A percentile compares a stretch with the other conserved stretches of the same genome.
Conservation (phyloP, 441 rosid genomes). For the Erodium chrysanthum region DNA sequence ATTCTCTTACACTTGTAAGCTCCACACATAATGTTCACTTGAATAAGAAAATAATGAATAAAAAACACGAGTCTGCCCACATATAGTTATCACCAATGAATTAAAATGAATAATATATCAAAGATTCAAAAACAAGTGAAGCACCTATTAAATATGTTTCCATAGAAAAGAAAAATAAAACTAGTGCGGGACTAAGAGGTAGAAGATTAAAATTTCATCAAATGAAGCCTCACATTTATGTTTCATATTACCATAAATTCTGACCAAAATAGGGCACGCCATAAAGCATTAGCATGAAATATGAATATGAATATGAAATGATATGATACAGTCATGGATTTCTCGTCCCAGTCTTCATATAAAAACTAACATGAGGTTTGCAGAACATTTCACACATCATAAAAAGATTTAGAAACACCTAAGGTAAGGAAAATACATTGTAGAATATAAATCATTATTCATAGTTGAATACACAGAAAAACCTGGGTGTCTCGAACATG, state of each 20-base stretch:
- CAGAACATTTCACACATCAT: neutral
- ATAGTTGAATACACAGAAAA: slow-evolving; percentile 13
- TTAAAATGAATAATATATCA: neutral
- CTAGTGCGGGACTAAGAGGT: neutral
- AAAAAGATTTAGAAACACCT: slow-evolving; percentile 1
- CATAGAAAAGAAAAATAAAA: neutral
- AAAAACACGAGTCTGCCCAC: neutral
- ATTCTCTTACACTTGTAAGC: neutral
- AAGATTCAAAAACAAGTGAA: slow-evolving; percentile 1
- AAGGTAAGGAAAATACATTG: neutral
- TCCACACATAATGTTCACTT: neutral
- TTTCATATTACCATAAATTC: neutral
- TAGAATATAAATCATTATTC: neutral
- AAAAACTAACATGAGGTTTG: neutral
- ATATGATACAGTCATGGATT: neutral
- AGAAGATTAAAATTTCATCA: slow-evolving; percentile 5
- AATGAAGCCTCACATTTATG: slow-evolving; percentile 5
- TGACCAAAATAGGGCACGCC: neutral
- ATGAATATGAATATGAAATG: neutral
- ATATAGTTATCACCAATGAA: neutral
- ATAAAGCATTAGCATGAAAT: neutral
- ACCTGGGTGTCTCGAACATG: slow-evolving; percentile 77
- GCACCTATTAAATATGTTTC: neutral
- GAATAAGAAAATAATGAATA: neutral
- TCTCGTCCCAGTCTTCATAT: neutral